Evolutionary conservation across 306 rosid genomes (phyloP).

Genomic region (Lathyrus sativus): DNA sequence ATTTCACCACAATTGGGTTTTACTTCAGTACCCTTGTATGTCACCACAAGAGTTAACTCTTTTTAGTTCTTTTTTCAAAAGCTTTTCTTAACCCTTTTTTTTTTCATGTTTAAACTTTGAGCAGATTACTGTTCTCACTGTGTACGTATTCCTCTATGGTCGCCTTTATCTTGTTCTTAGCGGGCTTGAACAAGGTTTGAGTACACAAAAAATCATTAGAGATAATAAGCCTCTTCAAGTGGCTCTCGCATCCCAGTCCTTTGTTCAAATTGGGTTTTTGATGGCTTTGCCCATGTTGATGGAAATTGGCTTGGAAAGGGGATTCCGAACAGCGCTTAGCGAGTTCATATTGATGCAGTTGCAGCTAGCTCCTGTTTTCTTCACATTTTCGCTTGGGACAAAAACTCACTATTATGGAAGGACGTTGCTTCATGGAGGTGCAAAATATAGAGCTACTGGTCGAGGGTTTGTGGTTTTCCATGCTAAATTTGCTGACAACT

Average conservation of each 20-base stretch:
- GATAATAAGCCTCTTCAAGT: constrained; percentile 98
- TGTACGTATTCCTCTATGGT: constrained; percentile 90
- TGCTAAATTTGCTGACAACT: constrained; percentile 98
- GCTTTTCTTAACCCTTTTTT: constrained; percentile 29
- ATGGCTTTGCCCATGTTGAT: constrained; percentile 97
- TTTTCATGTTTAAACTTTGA: constrained; percentile 33
- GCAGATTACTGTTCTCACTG: constrained; percentile 96
- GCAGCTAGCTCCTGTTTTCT: constrained; percentile 95
- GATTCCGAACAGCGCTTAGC: constrained; percentile 94
- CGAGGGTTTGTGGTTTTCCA: constrained; percentile 98
- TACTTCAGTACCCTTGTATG: constrained; percentile 91
- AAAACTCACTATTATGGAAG: constrained; percentile 97
- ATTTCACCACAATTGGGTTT: constrained; percentile 95
- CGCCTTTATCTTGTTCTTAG: constrained; percentile 97
- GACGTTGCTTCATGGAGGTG: constrained; percentile 97
- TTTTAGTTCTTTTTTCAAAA: constrained; percentile 7
- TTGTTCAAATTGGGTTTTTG: constrained; percentile 94
- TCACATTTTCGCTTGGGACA: constrained; percentile 95
- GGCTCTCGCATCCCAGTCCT: constrained; percentile 94
- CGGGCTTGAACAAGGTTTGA: constrained; percentile 93
- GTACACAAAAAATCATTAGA: constrained; percentile 70
- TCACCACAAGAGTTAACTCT: constrained; percentile 7
- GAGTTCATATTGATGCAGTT: constrained; percentile 93
- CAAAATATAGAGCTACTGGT: constrained; percentile 93
- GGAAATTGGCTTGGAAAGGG: constrained; percentile 98